These are phyloP conservation scores for Trichomonas gallinae DNA, from an alignment of 208 protist genomes.

Conservation along the genomic window DNA sequence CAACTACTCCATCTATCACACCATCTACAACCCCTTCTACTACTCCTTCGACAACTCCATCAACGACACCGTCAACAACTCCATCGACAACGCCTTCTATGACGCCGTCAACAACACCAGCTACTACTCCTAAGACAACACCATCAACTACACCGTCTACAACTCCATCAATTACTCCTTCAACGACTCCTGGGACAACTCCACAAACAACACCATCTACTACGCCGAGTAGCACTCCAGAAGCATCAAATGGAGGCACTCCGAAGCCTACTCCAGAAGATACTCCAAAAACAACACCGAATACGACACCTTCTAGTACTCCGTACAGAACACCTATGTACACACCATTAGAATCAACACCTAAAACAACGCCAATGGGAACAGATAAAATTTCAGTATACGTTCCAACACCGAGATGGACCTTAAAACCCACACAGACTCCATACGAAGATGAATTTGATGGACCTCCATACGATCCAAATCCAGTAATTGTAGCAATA, in stretches of 20 bases:
- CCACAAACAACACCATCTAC: neutral
- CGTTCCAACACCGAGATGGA: neutral
- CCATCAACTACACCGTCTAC: neutral
- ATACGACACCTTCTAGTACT: neutral
- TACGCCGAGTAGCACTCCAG: too few species aligned
- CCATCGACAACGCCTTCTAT: neutral
- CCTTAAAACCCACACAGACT: neutral
- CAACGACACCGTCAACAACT: neutral
- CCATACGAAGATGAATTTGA: neutral
- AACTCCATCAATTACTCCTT: neutral
- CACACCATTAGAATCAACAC: neutral
- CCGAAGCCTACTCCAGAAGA: neutral
- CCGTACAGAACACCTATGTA: neutral
- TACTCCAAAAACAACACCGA: neutral
- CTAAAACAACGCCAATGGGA: neutral
- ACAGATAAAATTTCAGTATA: neutral
- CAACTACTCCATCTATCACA: too few species aligned
- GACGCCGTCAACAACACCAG: neutral
- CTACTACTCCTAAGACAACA: neutral
- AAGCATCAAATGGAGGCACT: neutral
- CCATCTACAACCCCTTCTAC: neutral
- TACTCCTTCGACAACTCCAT: neutral
- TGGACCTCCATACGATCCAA: neutral
- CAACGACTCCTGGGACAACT: neutral
- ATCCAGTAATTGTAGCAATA: neutral